Evolutionary conservation across 257 asterid species (phyloP).

Genomic region (Capsicum chinense): DNA sequence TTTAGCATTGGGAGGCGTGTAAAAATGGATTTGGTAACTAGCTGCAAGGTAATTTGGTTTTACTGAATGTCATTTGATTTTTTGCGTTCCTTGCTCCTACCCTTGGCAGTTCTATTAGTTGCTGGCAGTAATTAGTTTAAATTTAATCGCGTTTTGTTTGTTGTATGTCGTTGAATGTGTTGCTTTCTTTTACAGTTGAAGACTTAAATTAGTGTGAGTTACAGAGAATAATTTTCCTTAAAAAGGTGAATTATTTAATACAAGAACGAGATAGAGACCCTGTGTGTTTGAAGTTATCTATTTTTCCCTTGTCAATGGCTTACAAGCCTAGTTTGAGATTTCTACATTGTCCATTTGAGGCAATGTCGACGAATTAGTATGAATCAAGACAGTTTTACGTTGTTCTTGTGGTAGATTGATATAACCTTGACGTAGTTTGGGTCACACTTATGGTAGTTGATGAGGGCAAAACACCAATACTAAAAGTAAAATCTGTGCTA

Average conservation of each 20-base stretch:
- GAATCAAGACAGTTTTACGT: too few species aligned
- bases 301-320: too few species aligned
- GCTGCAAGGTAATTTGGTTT: conserved; percentile 25
- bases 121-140: background rate
- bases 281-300: too few species aligned
- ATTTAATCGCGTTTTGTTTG: background rate
- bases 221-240: background rate
- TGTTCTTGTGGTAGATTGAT: background rate
- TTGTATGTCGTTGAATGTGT: background rate
- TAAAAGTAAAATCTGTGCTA: background rate
- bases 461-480: conserved; percentile 21
- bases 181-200: background rate
- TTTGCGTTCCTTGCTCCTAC: background rate
- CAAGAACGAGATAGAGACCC: background rate
- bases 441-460: conserved; percentile 5
- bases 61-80: background rate
- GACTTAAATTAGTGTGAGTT: background rate
- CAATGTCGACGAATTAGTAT: too few species aligned
- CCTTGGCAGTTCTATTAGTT: background rate
- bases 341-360: too few species aligned
- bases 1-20: background rate
- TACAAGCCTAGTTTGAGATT: too few species aligned
- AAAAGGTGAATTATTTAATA: background rate
- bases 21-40: conserved; percentile 1
- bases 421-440: background rate